Evolutionary conservation across 495 filamentous ascomycete species (phyloP), one percentile per base, ranked within the genome.

Genomic region (Hypomontagnella submonticulosa): DNA sequence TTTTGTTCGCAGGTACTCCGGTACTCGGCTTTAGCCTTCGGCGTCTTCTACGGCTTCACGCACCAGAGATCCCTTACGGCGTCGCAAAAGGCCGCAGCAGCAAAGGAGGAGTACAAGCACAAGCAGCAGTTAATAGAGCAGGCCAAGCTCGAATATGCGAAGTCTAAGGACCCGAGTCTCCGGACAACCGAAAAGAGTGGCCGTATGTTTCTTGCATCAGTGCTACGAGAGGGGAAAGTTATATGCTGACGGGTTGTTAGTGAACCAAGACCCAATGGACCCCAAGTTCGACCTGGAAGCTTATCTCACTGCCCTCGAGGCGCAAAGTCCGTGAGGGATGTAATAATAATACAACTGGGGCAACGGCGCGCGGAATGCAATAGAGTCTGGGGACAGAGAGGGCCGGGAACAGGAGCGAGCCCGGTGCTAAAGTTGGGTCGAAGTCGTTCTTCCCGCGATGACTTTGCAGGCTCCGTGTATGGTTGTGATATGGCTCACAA

Each of bases 261-360:
- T 93, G 61, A 88, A 94, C 78, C 88, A 89, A 75, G 90, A 98
- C 78, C 89, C 90, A 50, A 85, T 87, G 61, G 88, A 93, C 75
- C 85, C 91, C 66, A 88, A 89, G 66, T 98, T 97, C 82, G 92
- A 99, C 75, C 82, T 97, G 52, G 93, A 97, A 80, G 87, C 88
- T 44, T 93, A 86, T 78, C 73, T 97, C 73, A 87, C 88, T 61
- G 78, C 84, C 66, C 83, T 92, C 66, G 80, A 82, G 41, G 81
- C 81, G 55, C 70, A 73, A 61, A 82, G 76, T 56, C 66, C 74
- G 61, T 84, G 75, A 69, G 23, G 71, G 57, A 67, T 70, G 19
- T 55, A 58, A 60, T 52, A 53, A 38, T 61, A 65, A 47, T 62
- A 52, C 18, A 38, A 38, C 9, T 42, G 37, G 40, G 38, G 36